Conservation (phyloP, 164 flowering plant genomes). For the Vitis rupestris region DNA sequence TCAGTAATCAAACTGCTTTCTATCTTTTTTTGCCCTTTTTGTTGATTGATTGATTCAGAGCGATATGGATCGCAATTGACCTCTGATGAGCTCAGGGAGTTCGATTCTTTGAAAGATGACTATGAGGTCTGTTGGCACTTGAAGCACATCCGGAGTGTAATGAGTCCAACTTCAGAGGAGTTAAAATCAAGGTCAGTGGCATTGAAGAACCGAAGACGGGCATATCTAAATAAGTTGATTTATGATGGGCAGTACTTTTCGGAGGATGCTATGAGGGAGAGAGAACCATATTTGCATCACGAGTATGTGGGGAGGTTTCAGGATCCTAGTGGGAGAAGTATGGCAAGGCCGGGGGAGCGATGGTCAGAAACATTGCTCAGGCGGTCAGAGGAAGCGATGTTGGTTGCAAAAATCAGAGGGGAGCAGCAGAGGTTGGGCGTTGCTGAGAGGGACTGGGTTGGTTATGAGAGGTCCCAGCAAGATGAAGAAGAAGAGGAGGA, state of each 20-base stretch:
- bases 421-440: slow-evolving; percentile 90
- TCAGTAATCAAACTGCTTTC: neutral
- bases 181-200: slow-evolving; percentile 41
- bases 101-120: slow-evolving; percentile 60
- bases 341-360: slow-evolving; percentile 89
- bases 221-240: slow-evolving; percentile 65
- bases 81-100: slow-evolving; percentile 57
- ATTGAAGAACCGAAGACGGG: slow-evolving; percentile 84
- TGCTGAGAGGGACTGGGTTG: slow-evolving; percentile 80
- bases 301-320: slow-evolving; percentile 91
- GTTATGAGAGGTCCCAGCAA: slow-evolving; percentile 37
- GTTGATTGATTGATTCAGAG: slow-evolving; percentile 36
- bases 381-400: slow-evolving; percentile 72
- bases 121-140: slow-evolving; percentile 91
- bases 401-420: slow-evolving; percentile 77
- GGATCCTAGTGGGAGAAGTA: slow-evolving; percentile 64
- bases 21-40: neutral
- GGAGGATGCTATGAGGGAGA: slow-evolving; percentile 96
- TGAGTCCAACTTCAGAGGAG: slow-evolving; percentile 65
- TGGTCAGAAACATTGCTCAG: slow-evolving; percentile 94
- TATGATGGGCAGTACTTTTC: slow-evolving; percentile 81
- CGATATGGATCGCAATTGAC: slow-evolving; percentile 71
- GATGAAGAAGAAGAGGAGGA: slow-evolving; percentile 31
- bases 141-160: slow-evolving; percentile 45
- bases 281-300: slow-evolving; percentile 95